A percentile compares a stretch with the other conserved stretches of the same genome.
Evolutionary conservation across 176 grass and related monocot species (phyloP).

Genomic region (Musa itinerans): DNA sequence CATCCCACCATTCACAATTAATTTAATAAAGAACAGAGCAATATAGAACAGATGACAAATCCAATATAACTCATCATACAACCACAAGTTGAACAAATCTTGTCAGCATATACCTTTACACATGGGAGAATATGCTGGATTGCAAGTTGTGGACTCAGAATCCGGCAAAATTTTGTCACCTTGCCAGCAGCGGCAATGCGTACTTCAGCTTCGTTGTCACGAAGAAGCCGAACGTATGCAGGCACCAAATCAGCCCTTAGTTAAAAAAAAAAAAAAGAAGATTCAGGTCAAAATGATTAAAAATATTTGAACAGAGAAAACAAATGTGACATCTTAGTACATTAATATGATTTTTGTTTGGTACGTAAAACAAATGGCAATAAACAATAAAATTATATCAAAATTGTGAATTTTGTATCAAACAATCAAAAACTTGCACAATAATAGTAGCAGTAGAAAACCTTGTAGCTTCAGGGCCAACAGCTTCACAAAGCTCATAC

Average conservation of each 20-base stretch:
- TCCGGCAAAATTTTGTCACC: conserved; percentile 88
- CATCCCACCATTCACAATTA: not conserved
- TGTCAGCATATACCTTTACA: conserved; percentile 47
- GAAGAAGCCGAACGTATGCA: conserved; percentile 86
- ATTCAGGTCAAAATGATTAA: not conserved
- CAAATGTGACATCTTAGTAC: not conserved
- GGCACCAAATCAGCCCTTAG: conserved; percentile 66
- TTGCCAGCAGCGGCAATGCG: conserved; percentile 93
- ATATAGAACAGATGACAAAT: not conserved
- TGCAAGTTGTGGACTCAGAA: conserved; percentile 60
- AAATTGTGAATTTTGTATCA: not conserved
- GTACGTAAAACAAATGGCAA: not conserved
- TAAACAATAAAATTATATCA: not conserved
- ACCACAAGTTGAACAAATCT: not conserved
- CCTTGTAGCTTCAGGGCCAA: conserved; percentile 80
- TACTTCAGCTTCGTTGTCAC: conserved; percentile 97
- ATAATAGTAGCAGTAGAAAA: conserved; percentile 4
- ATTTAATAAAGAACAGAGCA: not conserved
- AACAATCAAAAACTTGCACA: conserved; percentile 4
- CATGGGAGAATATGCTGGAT: conserved; percentile 88
- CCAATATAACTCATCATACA: not conserved
- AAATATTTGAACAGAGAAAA: not conserved
- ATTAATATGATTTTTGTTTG: not conserved
- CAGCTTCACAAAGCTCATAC: conserved; percentile 86
- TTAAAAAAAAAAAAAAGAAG: conserved; percentile 8